Evolutionary conservation across 441 rosid species (phyloP), one percentile per base, ranked within the genome.

Genomic region (Euphorbia celastroides): DNA sequence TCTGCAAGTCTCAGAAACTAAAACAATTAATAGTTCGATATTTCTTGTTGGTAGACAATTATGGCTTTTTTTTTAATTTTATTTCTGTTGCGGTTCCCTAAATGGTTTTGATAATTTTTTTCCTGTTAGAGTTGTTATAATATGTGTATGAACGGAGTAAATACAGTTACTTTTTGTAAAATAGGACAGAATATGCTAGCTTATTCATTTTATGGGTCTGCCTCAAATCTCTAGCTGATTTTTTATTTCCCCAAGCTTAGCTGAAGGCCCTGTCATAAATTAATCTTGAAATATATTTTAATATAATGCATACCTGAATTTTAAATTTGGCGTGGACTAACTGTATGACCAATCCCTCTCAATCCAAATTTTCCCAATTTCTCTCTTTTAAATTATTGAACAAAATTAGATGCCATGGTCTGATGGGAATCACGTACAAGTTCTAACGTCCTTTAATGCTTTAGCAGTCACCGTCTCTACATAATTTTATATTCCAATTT

Each of bases 341-440:
- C 70, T 58, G 50, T 28, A 13, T 16, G 72, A 57, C 72, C 68
- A 55, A 74, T 71, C 83, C 25, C 59, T 61, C 32, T 73, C 75
- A 41, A 4, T 41, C 54, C 69, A 8, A 71, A 28, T 57, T 68
- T 75, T 54, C 72, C 65, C 19, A 4, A n/a, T 8, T 10, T 60
- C 23, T 11, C 20, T 22, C 42, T 44, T 20, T 19, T 19, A 51
- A 51, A 51, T 19, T 12, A n/a, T n/a, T n/a, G n/a, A n/a, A n/a
- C n/a, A n/a, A 51, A 51, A 51, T 51, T 51, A 51, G 56, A 51
- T 51, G 56, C 55, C 48, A 20, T 69, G 13, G 3, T 32, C n/a
- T 31, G 20, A 2, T n/a, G 20, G 16, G 14, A n/a, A 0, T 31
- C n/a, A 38, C 17, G 16, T 2, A 2, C 30, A 7, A 69, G 52